Conservation (phyloP, 768 basidiomycete species). For the Agaricus sinodeliciosus region DNA sequence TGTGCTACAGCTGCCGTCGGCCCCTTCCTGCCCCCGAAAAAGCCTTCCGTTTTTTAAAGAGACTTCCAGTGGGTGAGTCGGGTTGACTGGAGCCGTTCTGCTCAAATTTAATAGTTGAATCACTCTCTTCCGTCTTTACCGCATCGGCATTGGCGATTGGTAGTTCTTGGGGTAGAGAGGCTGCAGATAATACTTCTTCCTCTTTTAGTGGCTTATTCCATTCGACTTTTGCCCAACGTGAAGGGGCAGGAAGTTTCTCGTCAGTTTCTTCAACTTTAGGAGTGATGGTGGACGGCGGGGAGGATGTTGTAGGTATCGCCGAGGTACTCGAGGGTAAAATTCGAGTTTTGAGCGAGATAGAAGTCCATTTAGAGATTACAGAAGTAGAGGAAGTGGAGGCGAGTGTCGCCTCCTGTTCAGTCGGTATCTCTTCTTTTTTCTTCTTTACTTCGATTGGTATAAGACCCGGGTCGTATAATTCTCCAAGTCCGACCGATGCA, state of each 20-base stretch:
- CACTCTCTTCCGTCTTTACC: conserved; percentile 12
- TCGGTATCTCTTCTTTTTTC: conserved; percentile 31
- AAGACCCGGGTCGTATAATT: conserved; percentile 75
- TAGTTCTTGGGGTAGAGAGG: background rate
- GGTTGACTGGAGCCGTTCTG: background rate
- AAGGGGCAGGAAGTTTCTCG: conserved; percentile 5
- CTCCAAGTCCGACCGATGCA: conserved; percentile 53
- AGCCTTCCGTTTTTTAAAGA: conserved; percentile 29
- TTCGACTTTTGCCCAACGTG: conserved; percentile 27
- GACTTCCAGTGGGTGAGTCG: conserved; percentile 12
- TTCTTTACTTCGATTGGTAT: conserved; percentile 63
- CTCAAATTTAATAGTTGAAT: conserved; percentile 13
- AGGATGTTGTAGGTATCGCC: background rate
- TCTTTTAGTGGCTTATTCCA: conserved; percentile 21
- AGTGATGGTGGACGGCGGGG: background rate
- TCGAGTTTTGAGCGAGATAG: conserved; percentile 17
- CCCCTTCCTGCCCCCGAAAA: conserved; percentile 22
- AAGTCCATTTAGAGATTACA: conserved; percentile 17
- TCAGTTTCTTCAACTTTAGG: conserved; percentile 1
- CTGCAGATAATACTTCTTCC: background rate
- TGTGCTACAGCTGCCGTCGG: conserved; percentile 17
- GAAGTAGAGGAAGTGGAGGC: conserved; percentile 4
- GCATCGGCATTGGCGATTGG: conserved; percentile 7
- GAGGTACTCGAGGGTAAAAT: conserved; percentile 5
- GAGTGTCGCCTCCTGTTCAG: conserved; percentile 6